Evolutionary conservation across 345 rosid species (phyloP).

Genomic region (Durio zibethinus): DNA sequence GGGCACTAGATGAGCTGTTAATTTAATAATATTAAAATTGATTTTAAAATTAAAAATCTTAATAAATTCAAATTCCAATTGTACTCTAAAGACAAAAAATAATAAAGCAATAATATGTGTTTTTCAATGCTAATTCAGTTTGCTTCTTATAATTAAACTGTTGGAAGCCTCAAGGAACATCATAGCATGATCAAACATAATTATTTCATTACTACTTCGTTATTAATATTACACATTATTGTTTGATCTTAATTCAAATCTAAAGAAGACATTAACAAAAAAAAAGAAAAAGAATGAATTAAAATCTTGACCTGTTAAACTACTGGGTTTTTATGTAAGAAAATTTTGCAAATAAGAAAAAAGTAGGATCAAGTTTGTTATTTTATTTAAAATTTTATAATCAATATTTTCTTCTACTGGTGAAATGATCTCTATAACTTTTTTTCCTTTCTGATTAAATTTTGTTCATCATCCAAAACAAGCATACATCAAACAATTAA

Average conservation of each 20-base stretch:
- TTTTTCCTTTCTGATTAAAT: not conserved
- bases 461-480: not conserved
- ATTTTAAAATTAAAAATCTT: too few relatives aligned
- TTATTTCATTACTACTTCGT: not conserved
- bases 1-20: too few relatives aligned
- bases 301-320: too few relatives aligned
- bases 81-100: too few relatives aligned
- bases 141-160: not conserved
- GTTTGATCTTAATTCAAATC: too few relatives aligned
- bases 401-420: not conserved
- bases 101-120: too few relatives aligned
- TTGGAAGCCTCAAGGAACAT: not conserved
- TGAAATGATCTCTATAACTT: not conserved
- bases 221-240: too few relatives aligned
- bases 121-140: not conserved
- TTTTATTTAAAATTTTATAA: not conserved
- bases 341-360: not conserved
- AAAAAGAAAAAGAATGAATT: too few relatives aligned
- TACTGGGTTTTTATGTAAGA: not conserved
- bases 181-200: not conserved
- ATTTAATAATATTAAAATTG: too few relatives aligned
- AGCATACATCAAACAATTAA: not conserved
- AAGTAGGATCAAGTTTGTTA: not conserved
- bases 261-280: too few relatives aligned
- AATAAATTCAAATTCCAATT: too few relatives aligned